Evolutionary conservation across 2,329 filamentous ascomycete species (phyloP).

Genomic region (Nigrograna mackinnonii): DNA sequence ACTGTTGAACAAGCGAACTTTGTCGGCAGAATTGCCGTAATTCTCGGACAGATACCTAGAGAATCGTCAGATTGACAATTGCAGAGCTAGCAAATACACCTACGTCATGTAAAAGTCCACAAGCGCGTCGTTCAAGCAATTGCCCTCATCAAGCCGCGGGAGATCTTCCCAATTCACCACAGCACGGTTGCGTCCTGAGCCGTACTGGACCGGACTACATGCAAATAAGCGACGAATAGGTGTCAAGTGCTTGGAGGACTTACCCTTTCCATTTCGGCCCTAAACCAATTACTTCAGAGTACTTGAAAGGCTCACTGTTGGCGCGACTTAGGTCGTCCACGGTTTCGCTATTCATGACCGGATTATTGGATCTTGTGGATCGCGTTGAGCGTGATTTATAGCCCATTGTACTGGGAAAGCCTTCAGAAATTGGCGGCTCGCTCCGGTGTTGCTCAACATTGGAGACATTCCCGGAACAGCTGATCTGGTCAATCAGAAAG

Average conservation of each 20-base stretch:
- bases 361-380: not conserved
- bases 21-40: too few relatives aligned
- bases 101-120: conserved; percentile 81
- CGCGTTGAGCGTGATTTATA: not conserved
- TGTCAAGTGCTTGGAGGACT: conserved; percentile 1
- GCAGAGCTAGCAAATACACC: conserved; percentile 27
- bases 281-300: conserved; percentile 24
- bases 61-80: too few relatives aligned
- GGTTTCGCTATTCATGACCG: too few relatives aligned
- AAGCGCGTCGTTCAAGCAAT: conserved; percentile 91
- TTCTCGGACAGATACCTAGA: too few relatives aligned
- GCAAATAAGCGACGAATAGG: conserved; percentile 6
- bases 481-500: too few relatives aligned
- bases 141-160: conserved; percentile 74
- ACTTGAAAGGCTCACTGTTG: conserved; percentile 14
- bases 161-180: conserved; percentile 75
- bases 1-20: conserved; percentile 88
- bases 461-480: too few relatives aligned
- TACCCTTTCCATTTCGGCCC: conserved; percentile 31
- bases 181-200: conserved; percentile 62
- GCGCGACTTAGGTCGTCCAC: too few relatives aligned
- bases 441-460: too few relatives aligned
- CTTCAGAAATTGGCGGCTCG: too few relatives aligned
- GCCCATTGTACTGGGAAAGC: too few relatives aligned
- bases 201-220: conserved; percentile 63